These are phyloP conservation scores for Phytophthora kernoviae DNA, from an alignment of 352 stramenopile genomes.

Conservation along the genomic window DNA sequence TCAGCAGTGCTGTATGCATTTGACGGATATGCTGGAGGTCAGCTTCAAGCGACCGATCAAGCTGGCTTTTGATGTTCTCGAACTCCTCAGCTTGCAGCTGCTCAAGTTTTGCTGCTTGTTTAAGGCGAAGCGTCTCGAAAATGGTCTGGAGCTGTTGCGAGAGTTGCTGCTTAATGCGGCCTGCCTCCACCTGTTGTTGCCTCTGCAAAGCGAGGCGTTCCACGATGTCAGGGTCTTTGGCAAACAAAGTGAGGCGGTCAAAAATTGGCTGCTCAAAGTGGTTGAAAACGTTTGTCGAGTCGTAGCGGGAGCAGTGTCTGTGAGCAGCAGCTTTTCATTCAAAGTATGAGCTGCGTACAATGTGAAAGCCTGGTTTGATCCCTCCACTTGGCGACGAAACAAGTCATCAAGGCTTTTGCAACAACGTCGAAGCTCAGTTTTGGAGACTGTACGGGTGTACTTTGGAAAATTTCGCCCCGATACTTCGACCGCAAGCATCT, in stretches of 20 bases:
- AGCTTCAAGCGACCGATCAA: constrained; percentile 58
- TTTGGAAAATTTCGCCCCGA: constrained; percentile 65
- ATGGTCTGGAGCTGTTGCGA: constrained; percentile 52
- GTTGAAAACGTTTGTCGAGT: constrained; percentile 58
- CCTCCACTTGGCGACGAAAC: constrained; percentile 34
- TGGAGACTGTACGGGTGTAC: constrained; percentile 57
- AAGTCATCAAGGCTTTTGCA: constrained; percentile 61
- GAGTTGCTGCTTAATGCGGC: constrained; percentile 52
- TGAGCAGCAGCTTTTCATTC: constrained; percentile 64
- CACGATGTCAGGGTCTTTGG: constrained; percentile 67
- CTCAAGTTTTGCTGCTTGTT: constrained; percentile 48
- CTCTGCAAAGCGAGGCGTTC: constrained; percentile 52
- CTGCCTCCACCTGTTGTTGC: constrained; percentile 58
- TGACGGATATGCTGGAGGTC: constrained; percentile 67
- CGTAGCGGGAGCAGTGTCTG: constrained; percentile 68
- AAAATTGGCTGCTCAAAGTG: constrained; percentile 75
- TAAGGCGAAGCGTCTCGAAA: constrained; percentile 48
- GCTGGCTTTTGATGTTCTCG: constrained; percentile 42
- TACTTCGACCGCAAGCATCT: constrained; percentile 61
- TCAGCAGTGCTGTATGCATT: constrained; percentile 63
- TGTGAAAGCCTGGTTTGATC: constrained; percentile 55
- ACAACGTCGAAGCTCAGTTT: constrained; percentile 54
- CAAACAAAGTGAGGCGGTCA: constrained; percentile 66
- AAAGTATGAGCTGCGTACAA: constrained; percentile 39
- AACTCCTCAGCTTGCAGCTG: constrained; percentile 39